Percentiles rank a stretch among this genome's conserved stretches.
These are phyloP conservation scores for Desmodesmus armatus DNA, from an alignment of 139 green algal species.

Conservation along the genomic window DNA sequence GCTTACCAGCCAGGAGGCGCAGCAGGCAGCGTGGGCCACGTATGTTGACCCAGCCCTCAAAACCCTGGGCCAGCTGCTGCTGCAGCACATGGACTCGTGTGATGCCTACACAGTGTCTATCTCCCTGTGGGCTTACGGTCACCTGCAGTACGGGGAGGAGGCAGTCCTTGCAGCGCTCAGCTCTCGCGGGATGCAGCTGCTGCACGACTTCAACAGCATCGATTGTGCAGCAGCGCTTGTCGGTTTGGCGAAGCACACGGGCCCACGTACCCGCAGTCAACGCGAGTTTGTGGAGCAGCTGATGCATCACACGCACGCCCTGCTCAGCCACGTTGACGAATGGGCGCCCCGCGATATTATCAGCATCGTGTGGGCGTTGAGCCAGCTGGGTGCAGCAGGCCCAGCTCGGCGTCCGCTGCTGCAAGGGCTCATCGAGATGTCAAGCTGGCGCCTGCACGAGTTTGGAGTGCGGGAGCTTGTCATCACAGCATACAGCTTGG, in stretches of 20 bases:
- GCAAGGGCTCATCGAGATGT: constrained; percentile 29
- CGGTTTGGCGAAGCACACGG: constrained; percentile 21
- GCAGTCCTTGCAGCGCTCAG: constrained; percentile 25
- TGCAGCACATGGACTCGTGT: constrained; percentile 4
- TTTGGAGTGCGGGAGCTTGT: constrained; percentile 36
- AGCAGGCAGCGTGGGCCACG: constrained; percentile 28
- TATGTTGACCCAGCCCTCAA: constrained; percentile 37
- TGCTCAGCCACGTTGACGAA: not conserved
- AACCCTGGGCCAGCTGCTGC: constrained; percentile 33
- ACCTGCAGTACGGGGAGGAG: constrained; percentile 32
- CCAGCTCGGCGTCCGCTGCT: not conserved
- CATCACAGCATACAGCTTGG: constrained; percentile 32
- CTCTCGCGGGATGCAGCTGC: constrained; percentile 9
- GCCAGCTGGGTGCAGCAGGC: constrained; percentile 25
- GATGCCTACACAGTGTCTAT: constrained; percentile 17
- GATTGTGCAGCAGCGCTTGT: constrained; percentile 35
- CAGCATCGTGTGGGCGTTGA: constrained; percentile 19
- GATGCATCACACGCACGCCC: not conserved
- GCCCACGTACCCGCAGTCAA: constrained; percentile 5
- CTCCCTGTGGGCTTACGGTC: constrained; percentile 39
- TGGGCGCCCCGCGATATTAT: constrained; percentile 24
- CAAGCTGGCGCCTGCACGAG: constrained; percentile 20
- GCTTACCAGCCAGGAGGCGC: constrained; percentile 28
- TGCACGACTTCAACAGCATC: not conserved
- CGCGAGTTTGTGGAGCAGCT: constrained; percentile 44